These are phyloP conservation scores for Komagataella populi DNA, from an alignment of 805 yeast species.

Conservation along the genomic window DNA sequence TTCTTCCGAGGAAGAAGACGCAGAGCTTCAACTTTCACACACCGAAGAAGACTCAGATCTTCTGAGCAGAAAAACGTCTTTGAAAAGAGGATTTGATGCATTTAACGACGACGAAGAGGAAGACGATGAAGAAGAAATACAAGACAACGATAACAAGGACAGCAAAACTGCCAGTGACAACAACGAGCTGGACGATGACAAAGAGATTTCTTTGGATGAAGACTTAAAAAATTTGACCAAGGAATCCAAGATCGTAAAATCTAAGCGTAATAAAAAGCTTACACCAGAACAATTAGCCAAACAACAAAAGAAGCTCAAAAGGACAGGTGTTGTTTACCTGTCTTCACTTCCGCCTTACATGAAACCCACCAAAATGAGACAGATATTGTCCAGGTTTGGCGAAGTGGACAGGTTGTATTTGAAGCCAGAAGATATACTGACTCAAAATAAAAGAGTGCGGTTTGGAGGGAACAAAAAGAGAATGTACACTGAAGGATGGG, in stretches of 20 bases:
- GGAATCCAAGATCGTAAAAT: slow-evolving; percentile 19
- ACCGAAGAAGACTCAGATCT: slow-evolving; percentile 4
- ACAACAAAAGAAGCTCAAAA: slow-evolving; percentile 40
- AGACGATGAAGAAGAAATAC: slow-evolving; percentile 8
- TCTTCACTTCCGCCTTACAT: slow-evolving; percentile 91
- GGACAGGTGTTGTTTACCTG: slow-evolving; percentile 86
- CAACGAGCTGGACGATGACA: slow-evolving; percentile 9
- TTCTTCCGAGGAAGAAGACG: background rate
- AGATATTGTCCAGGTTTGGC: slow-evolving; percentile 72
- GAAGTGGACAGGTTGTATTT: slow-evolving; percentile 75
- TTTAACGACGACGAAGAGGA: slow-evolving; percentile 12
- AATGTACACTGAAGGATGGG: slow-evolving; percentile 93
- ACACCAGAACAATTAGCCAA: slow-evolving; percentile 41
- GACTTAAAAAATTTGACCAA: slow-evolving; percentile 8
- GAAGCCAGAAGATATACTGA: slow-evolving; percentile 68
- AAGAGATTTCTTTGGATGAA: slow-evolving; percentile 8
- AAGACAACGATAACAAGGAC: slow-evolving; percentile 7
- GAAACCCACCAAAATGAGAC: slow-evolving; percentile 88
- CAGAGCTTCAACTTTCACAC: background rate
- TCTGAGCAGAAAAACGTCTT: slow-evolving; percentile 4
- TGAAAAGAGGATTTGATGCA: slow-evolving; percentile 3
- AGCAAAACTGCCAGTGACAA: slow-evolving; percentile 9
- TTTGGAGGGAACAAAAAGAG: slow-evolving; percentile 87
- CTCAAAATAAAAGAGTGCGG: slow-evolving; percentile 55
- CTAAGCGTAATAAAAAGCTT: slow-evolving; percentile 35